Evolutionary conservation across 768 basidiomycete species (phyloP).

Genomic region (Hypholoma fasciculare): DNA sequence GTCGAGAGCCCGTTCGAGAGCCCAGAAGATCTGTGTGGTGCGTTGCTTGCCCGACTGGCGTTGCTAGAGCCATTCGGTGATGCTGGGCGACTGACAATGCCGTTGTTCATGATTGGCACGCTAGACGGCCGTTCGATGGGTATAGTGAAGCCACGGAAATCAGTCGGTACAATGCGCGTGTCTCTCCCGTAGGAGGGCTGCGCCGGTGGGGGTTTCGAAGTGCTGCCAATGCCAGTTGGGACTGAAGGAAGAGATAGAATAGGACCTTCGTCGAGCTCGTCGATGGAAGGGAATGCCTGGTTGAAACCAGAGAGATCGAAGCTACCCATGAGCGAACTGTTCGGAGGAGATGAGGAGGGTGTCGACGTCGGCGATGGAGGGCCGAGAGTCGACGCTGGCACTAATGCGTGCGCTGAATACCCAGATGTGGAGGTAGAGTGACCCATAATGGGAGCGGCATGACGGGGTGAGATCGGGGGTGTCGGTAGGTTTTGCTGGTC

Average conservation of each 20-base stretch:
- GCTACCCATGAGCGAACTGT: constrained; percentile 23
- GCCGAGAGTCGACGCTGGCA: constrained; percentile 69
- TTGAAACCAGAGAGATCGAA: constrained; percentile 56
- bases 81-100: constrained; percentile 61
- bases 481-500: constrained; percentile 42
- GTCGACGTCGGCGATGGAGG: constrained; percentile 78
- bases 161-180: constrained; percentile 22
- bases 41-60: constrained; percentile 10
- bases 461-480: constrained; percentile 40
- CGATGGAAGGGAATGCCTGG: constrained; percentile 73
- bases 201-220: constrained; percentile 13
- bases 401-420: constrained; percentile 62
- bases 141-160: constrained; percentile 36
- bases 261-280: constrained; percentile 66
- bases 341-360: constrained; percentile 61
- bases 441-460: constrained; percentile 24
- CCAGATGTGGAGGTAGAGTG: constrained; percentile 34
- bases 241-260: constrained; percentile 49
- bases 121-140: constrained; percentile 65
- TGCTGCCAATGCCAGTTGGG: constrained; percentile 37
- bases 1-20: constrained; percentile 31
- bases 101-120: constrained; percentile 62
- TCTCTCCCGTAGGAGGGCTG: constrained; percentile 14
- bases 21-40: constrained; percentile 31
- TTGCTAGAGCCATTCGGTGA: constrained; percentile 42